phyloP scores from a whole-genome alignment of 2,329 filamentous ascomycete genomes.

The Cladosporium sp. region DNA sequence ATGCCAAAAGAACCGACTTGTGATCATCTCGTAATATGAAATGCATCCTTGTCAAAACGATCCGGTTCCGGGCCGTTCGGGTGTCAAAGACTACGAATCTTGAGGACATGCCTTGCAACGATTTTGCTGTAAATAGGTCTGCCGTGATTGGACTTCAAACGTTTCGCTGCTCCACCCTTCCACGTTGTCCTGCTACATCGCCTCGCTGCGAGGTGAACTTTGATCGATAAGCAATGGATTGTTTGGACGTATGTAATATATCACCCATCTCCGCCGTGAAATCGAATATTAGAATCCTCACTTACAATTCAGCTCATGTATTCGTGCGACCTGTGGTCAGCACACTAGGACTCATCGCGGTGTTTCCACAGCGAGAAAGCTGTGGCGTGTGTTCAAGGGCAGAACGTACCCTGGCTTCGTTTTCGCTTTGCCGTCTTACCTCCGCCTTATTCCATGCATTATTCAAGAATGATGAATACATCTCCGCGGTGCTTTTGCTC shows the following conservation, averaged over 20 bases:
- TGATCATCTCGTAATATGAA: too few species aligned
- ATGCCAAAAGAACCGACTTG: too few species aligned
- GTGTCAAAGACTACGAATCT: too few species aligned
- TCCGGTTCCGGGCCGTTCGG: too few species aligned
- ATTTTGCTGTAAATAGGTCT: too few species aligned
- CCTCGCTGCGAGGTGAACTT: neutral
- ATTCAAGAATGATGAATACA: too few species aligned
- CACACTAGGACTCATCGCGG: neutral
- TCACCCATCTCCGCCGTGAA: constrained; percentile 1
- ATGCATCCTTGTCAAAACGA: too few species aligned
- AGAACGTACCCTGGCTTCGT: neutral
- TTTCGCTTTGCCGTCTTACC: constrained; percentile 10
- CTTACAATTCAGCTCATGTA: neutral
- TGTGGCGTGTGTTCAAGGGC: constrained; percentile 3
- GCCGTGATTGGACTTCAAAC: too few species aligned
- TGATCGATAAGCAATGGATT: neutral
- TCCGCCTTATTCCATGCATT: constrained; percentile 12
- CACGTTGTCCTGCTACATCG: neutral
- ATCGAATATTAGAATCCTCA: neutral
- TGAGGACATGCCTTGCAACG: too few species aligned
- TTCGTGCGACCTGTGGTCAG: neutral
- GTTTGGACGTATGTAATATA: too few species aligned
- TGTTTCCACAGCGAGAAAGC: neutral
- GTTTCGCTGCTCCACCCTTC: too few species aligned
- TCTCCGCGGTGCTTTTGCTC: constrained; percentile 12